These are phyloP conservation scores for Phlebopus sp. DNA, from an alignment of 1,284 basidiomycete genomes.

Conservation along the genomic window DNA sequence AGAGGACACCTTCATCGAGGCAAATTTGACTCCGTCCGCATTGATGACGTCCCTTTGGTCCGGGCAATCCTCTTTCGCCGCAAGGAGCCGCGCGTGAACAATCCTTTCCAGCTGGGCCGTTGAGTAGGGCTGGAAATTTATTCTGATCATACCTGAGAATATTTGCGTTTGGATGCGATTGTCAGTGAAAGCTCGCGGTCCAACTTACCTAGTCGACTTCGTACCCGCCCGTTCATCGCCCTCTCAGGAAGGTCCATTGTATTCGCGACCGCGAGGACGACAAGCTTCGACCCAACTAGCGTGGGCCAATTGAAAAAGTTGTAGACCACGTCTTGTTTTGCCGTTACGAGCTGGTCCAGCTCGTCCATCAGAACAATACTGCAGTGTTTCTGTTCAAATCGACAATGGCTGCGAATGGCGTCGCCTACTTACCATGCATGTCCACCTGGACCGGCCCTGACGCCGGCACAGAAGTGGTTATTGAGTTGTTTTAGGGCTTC, in stretches of 20 bases:
- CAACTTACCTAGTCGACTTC: conserved; percentile 80
- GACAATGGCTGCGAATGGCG: no score
- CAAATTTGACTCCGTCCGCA: conserved; percentile 83
- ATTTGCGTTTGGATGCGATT: conserved; percentile 3
- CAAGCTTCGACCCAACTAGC: conserved; percentile 78
- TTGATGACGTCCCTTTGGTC: conserved; percentile 55
- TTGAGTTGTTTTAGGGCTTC: conserved; percentile 69
- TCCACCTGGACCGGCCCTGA: conserved; percentile 57
- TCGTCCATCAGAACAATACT: conserved; percentile 99
- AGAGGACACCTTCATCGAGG: conserved; percentile 88
- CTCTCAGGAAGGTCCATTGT: conserved; percentile 98
- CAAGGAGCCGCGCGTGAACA: conserved; percentile 74
- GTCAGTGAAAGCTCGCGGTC: neutral
- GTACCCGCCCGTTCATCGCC: conserved; percentile 88
- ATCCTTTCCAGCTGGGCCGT: conserved; percentile 83
- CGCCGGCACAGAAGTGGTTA: conserved; percentile 55
- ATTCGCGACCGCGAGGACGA: conserved; percentile 97
- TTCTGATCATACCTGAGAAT: conserved; percentile 82
- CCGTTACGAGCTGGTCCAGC: conserved; percentile 92
- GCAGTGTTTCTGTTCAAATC: neutral
- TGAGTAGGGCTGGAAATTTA: conserved; percentile 93
- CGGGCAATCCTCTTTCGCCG: conserved; percentile 49
- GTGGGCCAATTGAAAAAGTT: conserved; percentile 99
- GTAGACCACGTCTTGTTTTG: conserved; percentile 97
- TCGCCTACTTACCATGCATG: conserved; percentile 65